A percentile compares a stretch with the other conserved stretches of the same genome.
Evolutionary conservation across 2,329 filamentous ascomycete genomes (phyloP).

Genomic region (Tolypocladium capitatum): DNA sequence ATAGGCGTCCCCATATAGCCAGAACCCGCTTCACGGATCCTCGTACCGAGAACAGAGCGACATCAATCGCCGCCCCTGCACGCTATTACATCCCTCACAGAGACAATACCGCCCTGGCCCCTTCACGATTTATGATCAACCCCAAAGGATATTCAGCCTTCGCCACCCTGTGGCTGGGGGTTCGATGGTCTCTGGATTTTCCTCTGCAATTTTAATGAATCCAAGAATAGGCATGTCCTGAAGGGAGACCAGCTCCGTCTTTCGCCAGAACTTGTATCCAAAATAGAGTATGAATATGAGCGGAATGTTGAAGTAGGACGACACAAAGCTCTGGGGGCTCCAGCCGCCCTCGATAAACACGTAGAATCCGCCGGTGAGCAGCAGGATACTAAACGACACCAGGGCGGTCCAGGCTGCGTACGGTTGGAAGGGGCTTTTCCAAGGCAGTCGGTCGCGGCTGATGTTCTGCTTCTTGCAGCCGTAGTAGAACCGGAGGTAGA

Average conservation of each 20-base stretch:
- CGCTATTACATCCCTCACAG: no score
- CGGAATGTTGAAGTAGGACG: constrained; percentile 42
- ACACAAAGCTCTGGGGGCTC: constrained; percentile 44
- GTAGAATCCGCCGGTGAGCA: constrained; percentile 55
- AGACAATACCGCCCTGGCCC: no score
- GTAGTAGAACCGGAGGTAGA: constrained; percentile 37
- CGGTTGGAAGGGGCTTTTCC: constrained; percentile 33
- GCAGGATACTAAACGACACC: constrained; percentile 38
- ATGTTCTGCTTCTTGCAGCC: constrained; percentile 37
- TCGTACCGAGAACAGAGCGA: no score
- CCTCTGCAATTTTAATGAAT: constrained; percentile 6
- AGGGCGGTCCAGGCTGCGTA: constrained; percentile 48
- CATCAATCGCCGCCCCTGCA: no score
- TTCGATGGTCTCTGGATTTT: constrained; percentile 2
- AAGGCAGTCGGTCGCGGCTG: constrained; percentile 29
- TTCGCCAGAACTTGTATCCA: constrained; percentile 35
- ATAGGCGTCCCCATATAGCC: no score
- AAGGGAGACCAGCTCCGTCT: constrained; percentile 7
- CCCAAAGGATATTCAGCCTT: constrained; percentile 8
- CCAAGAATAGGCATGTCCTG: constrained; percentile 8
- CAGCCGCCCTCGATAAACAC: constrained; percentile 53
- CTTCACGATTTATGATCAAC: neutral
- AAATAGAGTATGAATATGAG: constrained; percentile 42
- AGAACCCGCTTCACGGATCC: no score
- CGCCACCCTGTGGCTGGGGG: constrained; percentile 5